Conservation (phyloP, 108 stramenopile genomes). For the Discostella stelligeroides region DNA sequence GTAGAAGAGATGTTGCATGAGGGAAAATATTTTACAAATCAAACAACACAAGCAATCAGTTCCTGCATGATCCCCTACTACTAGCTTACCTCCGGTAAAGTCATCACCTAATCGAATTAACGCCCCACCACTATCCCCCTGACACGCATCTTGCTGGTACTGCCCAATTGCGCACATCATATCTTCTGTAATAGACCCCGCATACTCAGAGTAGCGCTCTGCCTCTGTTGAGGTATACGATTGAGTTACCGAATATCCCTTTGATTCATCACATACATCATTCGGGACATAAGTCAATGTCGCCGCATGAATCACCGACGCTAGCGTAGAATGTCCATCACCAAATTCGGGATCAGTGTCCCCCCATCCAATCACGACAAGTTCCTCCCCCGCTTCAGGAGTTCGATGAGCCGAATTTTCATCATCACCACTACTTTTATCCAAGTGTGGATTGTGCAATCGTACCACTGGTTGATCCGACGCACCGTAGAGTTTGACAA, state of each 20-base stretch:
- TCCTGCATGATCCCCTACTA: too few species aligned
- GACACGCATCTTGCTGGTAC: conserved; percentile 43
- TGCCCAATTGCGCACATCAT: conserved; percentile 50
- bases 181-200: conserved; percentile 32
- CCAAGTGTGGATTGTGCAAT: conserved; percentile 39
- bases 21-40: background rate
- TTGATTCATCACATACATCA: conserved; percentile 36
- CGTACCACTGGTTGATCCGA: conserved; percentile 37
- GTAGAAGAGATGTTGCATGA: background rate
- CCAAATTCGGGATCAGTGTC: conserved; percentile 39
- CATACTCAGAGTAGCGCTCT: conserved; percentile 31
- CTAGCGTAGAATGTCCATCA: conserved; percentile 1
- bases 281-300: conserved; percentile 45
- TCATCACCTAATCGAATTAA: conserved; percentile 38
- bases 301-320: conserved; percentile 24
- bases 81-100: background rate
- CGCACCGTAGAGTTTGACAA: conserved; percentile 49
- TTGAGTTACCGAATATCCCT: conserved; percentile 29
- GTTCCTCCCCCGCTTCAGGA: conserved; percentile 15
- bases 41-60: background rate
- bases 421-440: too few species aligned
- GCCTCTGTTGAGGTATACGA: background rate
- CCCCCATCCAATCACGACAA: conserved; percentile 41
- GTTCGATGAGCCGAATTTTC: background rate
- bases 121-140: conserved; percentile 51